A percentile compares a stretch with the other conserved stretches of the same genome.
Conservation (phyloP, 148 eudicot genomes). For the Drosera capensis region DNA sequence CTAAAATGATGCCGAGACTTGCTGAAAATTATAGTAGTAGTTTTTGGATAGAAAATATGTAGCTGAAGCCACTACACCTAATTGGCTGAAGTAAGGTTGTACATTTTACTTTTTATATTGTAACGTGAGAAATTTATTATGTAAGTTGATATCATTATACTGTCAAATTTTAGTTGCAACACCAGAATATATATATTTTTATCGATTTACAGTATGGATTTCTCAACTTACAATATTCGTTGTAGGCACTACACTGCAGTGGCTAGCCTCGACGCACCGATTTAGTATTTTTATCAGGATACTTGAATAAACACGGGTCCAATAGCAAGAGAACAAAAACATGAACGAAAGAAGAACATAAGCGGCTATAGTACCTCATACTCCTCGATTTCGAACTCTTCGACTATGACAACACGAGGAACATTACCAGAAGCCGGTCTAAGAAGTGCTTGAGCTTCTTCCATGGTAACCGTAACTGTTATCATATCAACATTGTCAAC, state of each 20-base stretch:
- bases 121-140: no score
- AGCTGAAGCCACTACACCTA: no score
- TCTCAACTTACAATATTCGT: neutral
- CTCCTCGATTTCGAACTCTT: conserved; percentile 31
- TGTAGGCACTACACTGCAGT: neutral
- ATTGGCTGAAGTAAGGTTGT: no score
- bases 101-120: no score
- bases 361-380: conserved; percentile 29
- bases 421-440: conserved; percentile 15
- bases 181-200: no score
- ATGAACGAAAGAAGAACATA: neutral
- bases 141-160: no score
- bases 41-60: no score
- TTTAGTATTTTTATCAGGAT: neutral
- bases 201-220: no score
- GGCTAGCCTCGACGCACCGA: neutral
- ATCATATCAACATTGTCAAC: conserved; percentile 13
- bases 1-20: no score
- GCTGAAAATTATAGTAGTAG: no score
- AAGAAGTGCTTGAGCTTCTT: conserved; percentile 34
- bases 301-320: neutral
- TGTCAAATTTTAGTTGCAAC: no score
- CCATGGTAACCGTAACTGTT: conserved; percentile 20
- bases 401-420: conserved; percentile 18
- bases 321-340: neutral